phyloP scores from a whole-genome alignment of 345 rosid genomes.

The Orychophragmus violaceus region DNA sequence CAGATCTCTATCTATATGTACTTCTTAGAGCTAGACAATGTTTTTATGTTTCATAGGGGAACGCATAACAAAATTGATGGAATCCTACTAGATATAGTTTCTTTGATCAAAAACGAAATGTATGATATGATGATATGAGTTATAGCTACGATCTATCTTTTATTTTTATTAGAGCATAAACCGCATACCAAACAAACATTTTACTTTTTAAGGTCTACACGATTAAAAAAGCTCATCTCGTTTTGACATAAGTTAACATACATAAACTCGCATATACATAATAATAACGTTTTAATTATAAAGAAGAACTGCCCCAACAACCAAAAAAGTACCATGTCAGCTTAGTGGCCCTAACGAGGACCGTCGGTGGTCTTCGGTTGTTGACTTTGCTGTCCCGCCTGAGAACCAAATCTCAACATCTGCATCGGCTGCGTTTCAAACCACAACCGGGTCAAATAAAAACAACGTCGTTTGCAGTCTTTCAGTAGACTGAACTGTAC shows the following conservation, averaged over 20 bases:
- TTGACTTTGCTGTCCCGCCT: slow-evolving; percentile 34
- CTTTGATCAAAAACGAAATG: background rate
- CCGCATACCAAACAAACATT: background rate
- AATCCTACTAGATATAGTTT: background rate
- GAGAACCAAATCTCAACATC: slow-evolving; percentile 42
- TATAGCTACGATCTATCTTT: no score
- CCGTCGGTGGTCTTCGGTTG: slow-evolving; percentile 33
- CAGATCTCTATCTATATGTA: background rate
- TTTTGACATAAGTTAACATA: background rate
- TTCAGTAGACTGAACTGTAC: background rate
- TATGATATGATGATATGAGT: background rate
- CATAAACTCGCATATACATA: slow-evolving; percentile 18
- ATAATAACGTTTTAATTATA: slow-evolving; percentile 8
- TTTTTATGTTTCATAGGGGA: background rate
- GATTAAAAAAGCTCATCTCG: slow-evolving; percentile 3
- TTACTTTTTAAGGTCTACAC: background rate
- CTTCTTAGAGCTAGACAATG: background rate
- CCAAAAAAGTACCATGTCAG: background rate
- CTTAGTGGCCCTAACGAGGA: slow-evolving; percentile 32
- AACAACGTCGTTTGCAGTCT: background rate
- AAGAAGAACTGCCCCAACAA: background rate
- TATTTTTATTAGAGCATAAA: background rate
- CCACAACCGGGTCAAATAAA: background rate
- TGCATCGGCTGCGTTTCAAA: slow-evolving; percentile 42
- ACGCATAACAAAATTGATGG: background rate